Base-by-base conservation (phyloP, 1,284 basidiomycete genomes). In the Mycosarcoma mackinlayi region DNA sequence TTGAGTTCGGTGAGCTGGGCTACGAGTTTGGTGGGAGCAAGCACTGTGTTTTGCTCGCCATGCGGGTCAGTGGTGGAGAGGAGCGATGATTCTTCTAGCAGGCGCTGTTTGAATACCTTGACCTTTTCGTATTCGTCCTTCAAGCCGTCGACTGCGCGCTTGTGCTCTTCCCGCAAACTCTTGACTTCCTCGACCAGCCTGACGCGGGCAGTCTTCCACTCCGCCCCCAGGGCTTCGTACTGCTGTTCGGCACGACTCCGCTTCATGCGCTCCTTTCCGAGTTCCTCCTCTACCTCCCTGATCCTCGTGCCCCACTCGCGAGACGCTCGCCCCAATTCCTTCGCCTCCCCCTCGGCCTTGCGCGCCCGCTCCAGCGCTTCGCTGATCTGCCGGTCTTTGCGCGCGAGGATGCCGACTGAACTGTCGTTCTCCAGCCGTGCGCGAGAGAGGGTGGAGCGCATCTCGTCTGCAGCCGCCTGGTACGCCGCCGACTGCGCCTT, bases 381-480 rank as follows among this genome's bases (percentile, higher is more conserved):
- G 81, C 91, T 89, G 59, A 92, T 83, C 54, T 93, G 79, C 57
- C 92, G 86, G 83, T 94, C 92, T 80, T 94, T 94, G 56, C 92
- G 86, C 24, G 90, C 88, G 10, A 94, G 89, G 16, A 93, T 91
- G 71, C 91, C 91, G 75, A 91, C 92, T 62, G 92, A 81, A 1
- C 89, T 89, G 80, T 94, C 92, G 77, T 92, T 93, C 83, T 94
- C 92, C 48, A 92, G 80, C 53, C 91, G 84, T 54, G 93, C 83
- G 42, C 92, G 85, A 78, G 92, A 91, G 65, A 92, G 86, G 1
- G 88, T 89, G 76, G 92, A 91, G 75, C 92, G 92, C 81, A 93
- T 83, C 82, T 94, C 92, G 79, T 94, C 92, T 39, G 88, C 89
- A 82, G 91, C 89, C 40, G 91, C 85, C 33, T 92, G 92, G 39